Percentiles rank a stretch among this genome's conserved stretches.
phyloP scores from a whole-genome alignment of 352 stramenopile genomes.

The Globisporangium ultimum region DNA sequence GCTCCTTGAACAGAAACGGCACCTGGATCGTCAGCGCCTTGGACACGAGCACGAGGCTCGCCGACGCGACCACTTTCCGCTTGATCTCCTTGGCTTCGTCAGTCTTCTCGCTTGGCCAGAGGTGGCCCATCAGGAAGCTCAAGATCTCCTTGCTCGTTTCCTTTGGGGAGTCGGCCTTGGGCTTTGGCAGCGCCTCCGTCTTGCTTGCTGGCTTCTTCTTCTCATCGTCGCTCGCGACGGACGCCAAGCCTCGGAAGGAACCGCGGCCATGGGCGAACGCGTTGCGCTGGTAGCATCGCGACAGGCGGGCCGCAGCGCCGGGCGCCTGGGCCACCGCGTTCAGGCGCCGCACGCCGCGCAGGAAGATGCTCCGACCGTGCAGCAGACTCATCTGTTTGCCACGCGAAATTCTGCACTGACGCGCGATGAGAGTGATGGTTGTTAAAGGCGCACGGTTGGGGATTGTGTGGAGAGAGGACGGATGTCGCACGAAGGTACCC shows the following conservation, averaged over 20 bases:
- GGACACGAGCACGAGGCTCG: conserved; percentile 84
- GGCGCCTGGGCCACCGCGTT: conserved; percentile 9
- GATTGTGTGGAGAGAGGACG: no score
- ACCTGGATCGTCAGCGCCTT: conserved; percentile 95
- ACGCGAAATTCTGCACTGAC: no score
- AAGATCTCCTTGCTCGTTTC: conserved; percentile 58
- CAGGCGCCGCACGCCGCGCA: conserved; percentile 32
- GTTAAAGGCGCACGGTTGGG: no score
- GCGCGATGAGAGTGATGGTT: no score
- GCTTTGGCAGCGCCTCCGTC: neutral
- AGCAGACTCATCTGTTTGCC: conserved; percentile 29
- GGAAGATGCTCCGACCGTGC: conserved; percentile 34
- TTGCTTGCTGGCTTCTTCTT: conserved; percentile 16
- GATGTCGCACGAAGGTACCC: no score
- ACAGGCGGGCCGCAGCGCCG: neutral
- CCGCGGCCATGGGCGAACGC: conserved; percentile 14
- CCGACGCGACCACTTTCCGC: conserved; percentile 73
- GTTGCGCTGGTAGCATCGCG: neutral
- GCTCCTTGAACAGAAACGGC: conserved; percentile 97
- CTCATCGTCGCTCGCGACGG: conserved; percentile 15
- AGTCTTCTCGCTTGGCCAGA: conserved; percentile 62
- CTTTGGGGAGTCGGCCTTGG: conserved; percentile 8
- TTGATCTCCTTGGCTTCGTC: conserved; percentile 70
- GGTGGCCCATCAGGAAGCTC: conserved; percentile 50
- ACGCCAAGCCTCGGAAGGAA: conserved; percentile 25